Evolutionary conservation across 352 stramenopile species (phyloP).

Genomic region (Phytophthora macrochlamydospora): DNA sequence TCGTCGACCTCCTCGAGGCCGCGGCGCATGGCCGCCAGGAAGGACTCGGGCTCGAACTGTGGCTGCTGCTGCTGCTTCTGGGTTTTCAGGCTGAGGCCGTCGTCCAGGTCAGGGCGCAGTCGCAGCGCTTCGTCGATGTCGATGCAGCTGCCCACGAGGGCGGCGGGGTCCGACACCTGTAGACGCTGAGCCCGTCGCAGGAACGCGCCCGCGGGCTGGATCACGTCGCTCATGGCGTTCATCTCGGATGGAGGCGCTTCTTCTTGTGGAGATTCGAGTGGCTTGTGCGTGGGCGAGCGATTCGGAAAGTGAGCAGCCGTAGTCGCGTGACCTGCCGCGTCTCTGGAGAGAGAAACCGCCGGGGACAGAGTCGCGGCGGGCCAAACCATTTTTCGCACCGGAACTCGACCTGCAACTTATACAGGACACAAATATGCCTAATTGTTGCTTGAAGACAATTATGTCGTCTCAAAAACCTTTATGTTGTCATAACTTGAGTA

Average conservation of each 20-base stretch:
- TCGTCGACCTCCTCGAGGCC: constrained; percentile 31
- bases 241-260: constrained; percentile 11
- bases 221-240: constrained; percentile 27
- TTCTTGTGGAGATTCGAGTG: constrained; percentile 10
- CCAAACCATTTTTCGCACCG: not conserved
- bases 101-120: constrained; percentile 14
- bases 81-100: not conserved
- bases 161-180: constrained; percentile 18
- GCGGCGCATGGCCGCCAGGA: constrained; percentile 38
- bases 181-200: constrained; percentile 20
- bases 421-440: no score
- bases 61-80: constrained; percentile 6
- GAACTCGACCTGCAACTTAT: not conserved
- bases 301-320: constrained; percentile 26
- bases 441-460: no score
- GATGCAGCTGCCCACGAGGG: constrained; percentile 28
- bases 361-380: not conserved
- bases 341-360: constrained; percentile 6
- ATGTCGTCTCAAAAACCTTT: no score
- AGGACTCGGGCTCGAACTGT: constrained; percentile 29
- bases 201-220: constrained; percentile 45
- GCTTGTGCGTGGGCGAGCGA: constrained; percentile 21
- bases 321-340: constrained; percentile 12
- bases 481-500: no score
- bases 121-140: constrained; percentile 34